phyloP scores from a whole-genome alignment of 257 asterid species.

The Cynanchum wilfordii region DNA sequence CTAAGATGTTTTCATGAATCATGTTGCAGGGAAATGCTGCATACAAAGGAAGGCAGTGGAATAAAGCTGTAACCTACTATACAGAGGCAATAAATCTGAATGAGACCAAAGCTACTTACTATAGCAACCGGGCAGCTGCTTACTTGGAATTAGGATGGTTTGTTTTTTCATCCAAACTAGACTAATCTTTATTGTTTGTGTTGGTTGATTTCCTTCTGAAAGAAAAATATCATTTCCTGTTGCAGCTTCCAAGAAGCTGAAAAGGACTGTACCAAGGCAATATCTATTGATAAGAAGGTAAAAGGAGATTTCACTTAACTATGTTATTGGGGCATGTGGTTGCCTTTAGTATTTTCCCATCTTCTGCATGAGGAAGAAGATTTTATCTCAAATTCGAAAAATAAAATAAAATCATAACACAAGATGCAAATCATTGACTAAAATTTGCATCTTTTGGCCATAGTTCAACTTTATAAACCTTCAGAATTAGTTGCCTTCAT shows the following conservation, averaged over 20 bases:
- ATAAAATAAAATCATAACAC: background rate
- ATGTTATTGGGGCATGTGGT: background rate
- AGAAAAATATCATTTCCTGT: constrained; percentile 6
- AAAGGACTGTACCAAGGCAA: constrained; percentile 80
- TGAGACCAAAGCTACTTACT: constrained; percentile 58
- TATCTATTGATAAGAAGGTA: constrained; percentile 88
- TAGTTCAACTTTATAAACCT: background rate
- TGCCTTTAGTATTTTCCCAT: background rate
- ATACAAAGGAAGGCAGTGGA: constrained; percentile 78
- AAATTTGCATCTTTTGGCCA: background rate
- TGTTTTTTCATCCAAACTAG: constrained; percentile 18
- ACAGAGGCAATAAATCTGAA: constrained; percentile 77
- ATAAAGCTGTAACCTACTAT: constrained; percentile 81
- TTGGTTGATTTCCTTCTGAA: background rate
- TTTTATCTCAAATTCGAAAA: background rate
- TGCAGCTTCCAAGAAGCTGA: constrained; percentile 85
- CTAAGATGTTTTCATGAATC: constrained; percentile 2
- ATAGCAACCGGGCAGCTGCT: constrained; percentile 95
- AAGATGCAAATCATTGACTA: background rate
- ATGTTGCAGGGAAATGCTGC: constrained; percentile 88
- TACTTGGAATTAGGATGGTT: constrained; percentile 93
- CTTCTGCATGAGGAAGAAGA: background rate
- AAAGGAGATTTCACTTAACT: constrained; percentile 4
- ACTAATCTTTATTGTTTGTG: background rate
- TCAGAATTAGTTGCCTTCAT: background rate